A percentile compares a stretch with the other conserved stretches of the same genome.
These are phyloP conservation scores for Penicillium pancosmium DNA, from an alignment of 495 filamentous ascomycete species.

Conservation along the genomic window DNA sequence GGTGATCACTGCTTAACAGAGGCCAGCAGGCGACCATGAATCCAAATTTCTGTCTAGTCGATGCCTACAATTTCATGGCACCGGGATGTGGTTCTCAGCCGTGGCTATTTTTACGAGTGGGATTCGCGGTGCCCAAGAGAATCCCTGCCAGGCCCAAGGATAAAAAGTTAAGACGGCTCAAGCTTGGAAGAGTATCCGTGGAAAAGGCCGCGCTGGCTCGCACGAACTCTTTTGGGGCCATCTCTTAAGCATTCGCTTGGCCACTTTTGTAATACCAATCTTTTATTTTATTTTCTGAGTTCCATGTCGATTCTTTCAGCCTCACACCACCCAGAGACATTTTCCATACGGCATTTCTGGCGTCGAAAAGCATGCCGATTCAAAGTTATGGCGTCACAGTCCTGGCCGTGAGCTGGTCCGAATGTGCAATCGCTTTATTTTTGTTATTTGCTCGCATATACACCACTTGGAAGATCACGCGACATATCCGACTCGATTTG, in stretches of 20 bases:
- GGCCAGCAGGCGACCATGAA: not conserved
- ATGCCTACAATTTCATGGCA: not conserved
- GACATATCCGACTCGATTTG: constrained; percentile 14
- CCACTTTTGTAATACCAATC: not conserved
- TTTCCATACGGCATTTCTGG: not conserved
- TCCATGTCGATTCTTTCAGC: not conserved
- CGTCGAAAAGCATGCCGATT: not conserved
- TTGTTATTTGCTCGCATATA: constrained; percentile 16
- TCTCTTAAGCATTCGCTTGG: not conserved
- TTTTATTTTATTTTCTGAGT: not conserved
- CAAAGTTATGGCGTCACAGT: not conserved
- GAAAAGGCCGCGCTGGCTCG: not conserved
- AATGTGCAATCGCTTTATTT: constrained; percentile 9
- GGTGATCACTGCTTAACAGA: not conserved
- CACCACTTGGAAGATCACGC: constrained; percentile 22
- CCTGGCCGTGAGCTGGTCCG: constrained; percentile 13
- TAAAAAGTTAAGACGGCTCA: not conserved
- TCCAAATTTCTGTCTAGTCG: not conserved
- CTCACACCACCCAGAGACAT: not conserved
- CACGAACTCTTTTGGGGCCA: not conserved
- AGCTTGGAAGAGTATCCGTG: not conserved
- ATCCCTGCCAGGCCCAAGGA: not conserved
- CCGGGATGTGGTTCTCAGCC: not conserved
- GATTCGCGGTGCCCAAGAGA: not conserved
- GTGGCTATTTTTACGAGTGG: not conserved